A percentile compares a stretch with the other conserved stretches of the same genome.
phyloP scores from a whole-genome alignment of 805 yeast species.

The Nakazawaea siamensis region DNA sequence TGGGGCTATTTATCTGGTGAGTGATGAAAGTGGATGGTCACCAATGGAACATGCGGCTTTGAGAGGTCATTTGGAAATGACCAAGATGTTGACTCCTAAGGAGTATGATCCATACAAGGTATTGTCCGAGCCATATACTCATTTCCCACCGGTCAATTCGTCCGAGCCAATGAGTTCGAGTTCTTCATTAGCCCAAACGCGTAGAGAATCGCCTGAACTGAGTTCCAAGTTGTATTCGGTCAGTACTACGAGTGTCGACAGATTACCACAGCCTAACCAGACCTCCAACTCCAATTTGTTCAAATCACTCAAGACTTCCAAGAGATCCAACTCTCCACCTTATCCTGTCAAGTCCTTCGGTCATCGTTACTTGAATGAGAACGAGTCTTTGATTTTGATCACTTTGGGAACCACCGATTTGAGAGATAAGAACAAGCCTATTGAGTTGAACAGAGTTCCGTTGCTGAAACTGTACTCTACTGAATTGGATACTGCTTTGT shows the following conservation, averaged over 20 bases:
- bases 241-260: constrained; percentile 16
- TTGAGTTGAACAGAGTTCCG: constrained; percentile 68
- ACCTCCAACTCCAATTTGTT: not conserved
- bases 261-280: constrained; percentile 11
- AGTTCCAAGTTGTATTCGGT: constrained; percentile 1
- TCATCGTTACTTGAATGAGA: constrained; percentile 57
- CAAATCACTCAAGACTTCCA: constrained; percentile 10
- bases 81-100: constrained; percentile 49
- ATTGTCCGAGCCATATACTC: constrained; percentile 8
- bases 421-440: constrained; percentile 48
- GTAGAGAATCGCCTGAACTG: constrained; percentile 3
- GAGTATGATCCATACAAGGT: constrained; percentile 26
- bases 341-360: constrained; percentile 79
- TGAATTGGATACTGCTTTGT: constrained; percentile 81
- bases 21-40: constrained; percentile 89
- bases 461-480: constrained; percentile 69
- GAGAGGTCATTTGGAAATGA: constrained; percentile 74
- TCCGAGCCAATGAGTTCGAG: not conserved
- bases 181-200: not conserved
- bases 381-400: constrained; percentile 66
- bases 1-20: constrained; percentile 45
- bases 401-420: constrained; percentile 84
- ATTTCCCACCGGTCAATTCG: constrained; percentile 6
- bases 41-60: constrained; percentile 96
- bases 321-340: constrained; percentile 20